Evolutionary conservation across 208 protist genomes (phyloP).

Genomic region (Jaenimonas drosophilae): DNA sequence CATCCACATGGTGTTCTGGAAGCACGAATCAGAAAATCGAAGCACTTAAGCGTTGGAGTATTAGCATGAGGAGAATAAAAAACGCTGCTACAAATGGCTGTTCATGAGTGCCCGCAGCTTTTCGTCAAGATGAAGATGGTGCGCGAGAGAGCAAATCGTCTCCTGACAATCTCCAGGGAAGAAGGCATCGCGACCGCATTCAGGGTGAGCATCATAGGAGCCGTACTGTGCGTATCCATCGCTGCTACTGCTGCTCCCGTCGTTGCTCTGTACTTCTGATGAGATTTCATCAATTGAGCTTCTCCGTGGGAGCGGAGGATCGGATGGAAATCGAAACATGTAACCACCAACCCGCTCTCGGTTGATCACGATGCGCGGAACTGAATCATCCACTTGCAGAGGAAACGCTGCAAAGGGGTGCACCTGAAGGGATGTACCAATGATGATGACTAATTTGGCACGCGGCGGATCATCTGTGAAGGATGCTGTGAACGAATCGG

Average conservation of each 20-base stretch:
- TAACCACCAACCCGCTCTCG: conserved; percentile 52
- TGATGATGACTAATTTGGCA: conserved; percentile 89
- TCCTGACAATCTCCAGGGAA: conserved; percentile 74
- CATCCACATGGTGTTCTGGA: too few species aligned
- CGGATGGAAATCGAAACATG: conserved; percentile 66
- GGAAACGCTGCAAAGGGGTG: conserved; percentile 88
- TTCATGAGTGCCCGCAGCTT: conserved; percentile 11
- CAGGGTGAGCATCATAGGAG: conserved; percentile 9
- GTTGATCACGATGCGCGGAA: conserved; percentile 91
- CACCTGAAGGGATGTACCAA: conserved; percentile 94
- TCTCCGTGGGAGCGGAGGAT: conserved; percentile 6
- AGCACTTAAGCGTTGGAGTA: too few species aligned
- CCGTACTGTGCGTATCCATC: conserved; percentile 48
- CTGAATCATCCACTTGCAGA: conserved; percentile 19
- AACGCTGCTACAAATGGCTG: background rate
- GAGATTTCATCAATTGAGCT: background rate
- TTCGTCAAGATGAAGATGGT: conserved; percentile 30
- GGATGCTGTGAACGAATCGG: conserved; percentile 80
- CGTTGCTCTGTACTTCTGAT: background rate
- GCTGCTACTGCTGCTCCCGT: conserved; percentile 21
- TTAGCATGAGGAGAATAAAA: too few species aligned
- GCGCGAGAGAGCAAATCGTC: conserved; percentile 26
- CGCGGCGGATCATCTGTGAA: conserved; percentile 56
- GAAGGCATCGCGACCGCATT: conserved; percentile 46
- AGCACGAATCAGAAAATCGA: too few species aligned